Base-by-base conservation (phyloP, 768 basidiomycete species). In the Lyophyllum semitale region DNA sequence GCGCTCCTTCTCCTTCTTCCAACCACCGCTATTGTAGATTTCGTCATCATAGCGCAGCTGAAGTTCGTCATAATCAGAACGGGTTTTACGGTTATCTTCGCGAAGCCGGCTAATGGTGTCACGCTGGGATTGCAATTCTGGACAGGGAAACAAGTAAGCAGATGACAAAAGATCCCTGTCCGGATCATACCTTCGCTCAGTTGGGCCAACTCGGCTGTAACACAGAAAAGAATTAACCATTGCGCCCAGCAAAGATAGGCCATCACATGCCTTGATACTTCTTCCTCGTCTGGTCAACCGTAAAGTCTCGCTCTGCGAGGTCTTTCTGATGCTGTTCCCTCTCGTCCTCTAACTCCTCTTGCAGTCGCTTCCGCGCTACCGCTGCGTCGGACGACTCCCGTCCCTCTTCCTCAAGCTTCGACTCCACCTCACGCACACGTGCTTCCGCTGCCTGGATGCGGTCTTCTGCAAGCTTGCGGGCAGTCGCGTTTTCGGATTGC, bases 1-100 rank as follows among this genome's bases (percentile, higher is more conserved):
- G 11, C 90, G 87, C 55, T 93, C 91, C 68, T 86, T 91, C 73
- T 95, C 92, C 65, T 90, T 89, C 74, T 88, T 88, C 93, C 91
- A 93, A 4, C 87, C 83, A 13, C 85, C 81, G 44, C 88, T 86
- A 53, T 82, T 88, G 68, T 87, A 89, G 25, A 88, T 78, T 63
- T 92, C 91, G 57, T 91, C 88, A 56, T 92, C 88, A 59, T 84
- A 86, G 35, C 83, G 81, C 30, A 89, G 71, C 61, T 90, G 88
- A 4, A 93, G 77, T 33, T 88, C 83, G 53, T 91, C 89, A 48
- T 85, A 83, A 55, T 93, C 86, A 0, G 88, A 87, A 13, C 88
- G 84, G 45, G 85, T 76, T 65, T 88, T 90, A 56, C 89, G 82
- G 63, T 87, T 90, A 50, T 92, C 91, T 65, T 92, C 90, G 1